Evolutionary conservation across 2,329 filamentous ascomycete species (phyloP).

Genomic region (Penicillium sp.): DNA sequence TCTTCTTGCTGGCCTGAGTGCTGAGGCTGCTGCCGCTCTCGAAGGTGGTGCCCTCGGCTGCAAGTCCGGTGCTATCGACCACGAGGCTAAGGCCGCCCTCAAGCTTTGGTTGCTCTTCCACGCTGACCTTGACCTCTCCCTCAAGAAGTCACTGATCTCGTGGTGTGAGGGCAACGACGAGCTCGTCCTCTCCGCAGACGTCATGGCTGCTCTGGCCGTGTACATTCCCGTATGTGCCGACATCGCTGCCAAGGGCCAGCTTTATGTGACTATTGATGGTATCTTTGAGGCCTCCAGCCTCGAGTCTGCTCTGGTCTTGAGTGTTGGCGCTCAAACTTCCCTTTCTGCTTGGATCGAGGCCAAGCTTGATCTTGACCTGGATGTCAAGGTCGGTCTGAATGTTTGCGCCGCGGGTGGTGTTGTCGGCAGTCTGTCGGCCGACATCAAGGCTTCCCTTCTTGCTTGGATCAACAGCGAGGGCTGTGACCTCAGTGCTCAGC

Average conservation of each 20-base stretch:
- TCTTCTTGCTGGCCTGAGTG: conserved; percentile 31
- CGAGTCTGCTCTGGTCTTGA: conserved; percentile 32
- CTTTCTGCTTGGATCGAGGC: conserved; percentile 31
- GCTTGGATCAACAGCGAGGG: conserved; percentile 29
- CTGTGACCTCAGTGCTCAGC: conserved; percentile 28
- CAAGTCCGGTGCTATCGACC: conserved; percentile 29
- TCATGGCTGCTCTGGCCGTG: conserved; percentile 33
- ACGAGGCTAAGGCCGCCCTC: conserved; percentile 29
- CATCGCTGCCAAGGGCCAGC: conserved; percentile 37
- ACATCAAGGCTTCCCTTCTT: conserved; percentile 33
- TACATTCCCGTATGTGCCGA: conserved; percentile 35
- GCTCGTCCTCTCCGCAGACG: conserved; percentile 26
- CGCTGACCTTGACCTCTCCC: conserved; percentile 23
- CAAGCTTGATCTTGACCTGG: conserved; percentile 24
- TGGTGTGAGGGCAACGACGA: conserved; percentile 33
- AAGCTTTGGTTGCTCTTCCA: conserved; percentile 30
- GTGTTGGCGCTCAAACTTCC: conserved; percentile 27
- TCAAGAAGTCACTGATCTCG: conserved; percentile 30
- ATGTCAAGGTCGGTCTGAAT: conserved; percentile 34
- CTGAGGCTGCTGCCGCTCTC: conserved; percentile 37
- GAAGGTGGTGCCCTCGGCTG: conserved; percentile 37
- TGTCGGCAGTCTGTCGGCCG: conserved; percentile 27
- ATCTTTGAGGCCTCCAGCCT: conserved; percentile 31
- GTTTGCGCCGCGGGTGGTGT: conserved; percentile 37
- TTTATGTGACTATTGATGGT: conserved; percentile 38